Conservation (phyloP, 352 stramenopile species). For the Globisporangium mamillatum region DNA sequence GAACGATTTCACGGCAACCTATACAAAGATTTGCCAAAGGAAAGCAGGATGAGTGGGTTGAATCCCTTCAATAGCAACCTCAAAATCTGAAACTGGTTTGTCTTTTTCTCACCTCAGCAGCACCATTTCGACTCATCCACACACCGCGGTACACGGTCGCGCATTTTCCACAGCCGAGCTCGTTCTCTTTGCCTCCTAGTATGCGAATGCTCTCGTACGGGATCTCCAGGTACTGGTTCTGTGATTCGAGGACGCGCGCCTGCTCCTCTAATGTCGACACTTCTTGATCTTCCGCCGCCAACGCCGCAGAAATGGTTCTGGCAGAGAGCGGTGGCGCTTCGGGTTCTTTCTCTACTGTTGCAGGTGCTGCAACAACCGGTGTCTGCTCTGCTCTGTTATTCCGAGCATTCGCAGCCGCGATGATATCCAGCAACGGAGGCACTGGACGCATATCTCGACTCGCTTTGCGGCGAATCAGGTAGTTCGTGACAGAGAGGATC, state of each 20-base stretch:
- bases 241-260: slow-evolving; percentile 75
- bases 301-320: slow-evolving; percentile 28
- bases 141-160: slow-evolving; percentile 85
- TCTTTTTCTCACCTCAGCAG: slow-evolving; percentile 50
- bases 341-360: slow-evolving; percentile 27
- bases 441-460: slow-evolving; percentile 33
- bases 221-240: slow-evolving; percentile 88
- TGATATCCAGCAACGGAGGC: slow-evolving; percentile 19
- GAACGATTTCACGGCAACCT: slow-evolving; percentile 86
- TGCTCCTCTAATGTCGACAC: slow-evolving; percentile 75
- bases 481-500: slow-evolving; percentile 80
- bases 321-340: slow-evolving; percentile 38
- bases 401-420: slow-evolving; percentile 20
- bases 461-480: slow-evolving; percentile 67
- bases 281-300: slow-evolving; percentile 46
- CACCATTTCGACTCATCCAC: slow-evolving; percentile 83
- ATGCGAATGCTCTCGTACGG: slow-evolving; percentile 87
- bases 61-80: background rate
- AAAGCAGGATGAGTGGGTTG: background rate
- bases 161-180: slow-evolving; percentile 82
- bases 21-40: background rate
- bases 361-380: slow-evolving; percentile 13
- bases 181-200: slow-evolving; percentile 83
- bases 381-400: slow-evolving; percentile 8
- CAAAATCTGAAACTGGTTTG: background rate